Conservation (phyloP, 1,139 yeast genomes). For the Sugiyamaella novakii region DNA sequence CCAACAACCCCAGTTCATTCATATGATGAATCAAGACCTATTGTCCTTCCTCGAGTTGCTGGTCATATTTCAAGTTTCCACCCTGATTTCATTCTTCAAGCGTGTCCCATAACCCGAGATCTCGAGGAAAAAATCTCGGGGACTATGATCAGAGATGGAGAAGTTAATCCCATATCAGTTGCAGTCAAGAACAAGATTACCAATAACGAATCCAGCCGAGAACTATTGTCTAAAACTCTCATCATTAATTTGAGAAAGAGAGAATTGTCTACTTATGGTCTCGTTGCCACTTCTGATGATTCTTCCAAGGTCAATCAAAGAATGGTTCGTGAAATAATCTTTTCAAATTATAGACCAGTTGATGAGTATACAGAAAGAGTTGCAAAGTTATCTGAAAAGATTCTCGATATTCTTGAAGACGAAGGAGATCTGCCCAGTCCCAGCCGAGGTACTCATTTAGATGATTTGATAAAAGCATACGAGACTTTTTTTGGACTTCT, state of each 20-base stretch:
- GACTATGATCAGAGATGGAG: constrained; percentile 34
- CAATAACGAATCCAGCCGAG: not conserved
- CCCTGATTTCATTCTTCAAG: constrained; percentile 38
- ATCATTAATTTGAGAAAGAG: constrained; percentile 26
- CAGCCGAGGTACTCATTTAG: constrained; percentile 1
- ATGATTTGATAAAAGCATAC: constrained; percentile 3
- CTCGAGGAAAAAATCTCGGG: constrained; percentile 32
- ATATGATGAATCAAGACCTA: constrained; percentile 22
- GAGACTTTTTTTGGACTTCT: constrained; percentile 15
- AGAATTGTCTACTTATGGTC: constrained; percentile 25
- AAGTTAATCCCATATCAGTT: constrained; percentile 17
- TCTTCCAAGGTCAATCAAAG: constrained; percentile 16
- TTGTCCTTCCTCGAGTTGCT: constrained; percentile 35
- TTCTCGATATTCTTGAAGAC: constrained; percentile 9
- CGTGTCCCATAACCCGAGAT: constrained; percentile 32
- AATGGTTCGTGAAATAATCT: constrained; percentile 24
- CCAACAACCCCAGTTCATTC: constrained; percentile 12
- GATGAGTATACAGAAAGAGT: not conserved
- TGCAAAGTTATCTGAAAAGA: constrained; percentile 9
- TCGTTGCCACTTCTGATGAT: constrained; percentile 16
- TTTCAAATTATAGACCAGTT: constrained; percentile 19
- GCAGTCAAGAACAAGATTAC: constrained; percentile 1
- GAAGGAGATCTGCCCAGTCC: constrained; percentile 2
- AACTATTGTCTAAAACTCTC: constrained; percentile 16
- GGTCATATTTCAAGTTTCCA: constrained; percentile 37